Evolutionary conservation across 2,329 filamentous ascomycete species (phyloP).

Genomic region (Thielaviopsis populi): DNA sequence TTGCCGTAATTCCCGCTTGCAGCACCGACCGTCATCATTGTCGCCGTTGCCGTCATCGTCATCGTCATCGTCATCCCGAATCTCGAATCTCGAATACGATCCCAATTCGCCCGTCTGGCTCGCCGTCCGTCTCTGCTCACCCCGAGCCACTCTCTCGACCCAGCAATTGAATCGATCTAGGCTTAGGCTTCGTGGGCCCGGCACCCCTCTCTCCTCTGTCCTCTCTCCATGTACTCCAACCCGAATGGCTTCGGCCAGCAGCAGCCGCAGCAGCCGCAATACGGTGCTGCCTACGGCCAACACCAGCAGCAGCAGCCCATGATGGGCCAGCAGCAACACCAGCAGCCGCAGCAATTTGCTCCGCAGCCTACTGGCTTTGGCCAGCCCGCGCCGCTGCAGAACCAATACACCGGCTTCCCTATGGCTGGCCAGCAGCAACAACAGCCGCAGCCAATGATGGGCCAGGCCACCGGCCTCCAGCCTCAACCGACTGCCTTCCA

Average conservation of each 20-base stretch:
- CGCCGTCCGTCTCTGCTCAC: not conserved
- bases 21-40: not conserved
- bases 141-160: not conserved
- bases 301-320: slow-evolving; percentile 14
- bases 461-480: slow-evolving; percentile 28
- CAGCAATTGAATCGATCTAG: not conserved
- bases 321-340: slow-evolving; percentile 25
- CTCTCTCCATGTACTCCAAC: slow-evolving; percentile 62
- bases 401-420: slow-evolving; percentile 47
- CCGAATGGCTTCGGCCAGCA: slow-evolving; percentile 59
- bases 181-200: not conserved
- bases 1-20: slow-evolving; percentile 2
- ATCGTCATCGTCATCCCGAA: not conserved
- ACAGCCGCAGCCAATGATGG: slow-evolving; percentile 45
- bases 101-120: not conserved
- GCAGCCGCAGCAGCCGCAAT: slow-evolving; percentile 34
- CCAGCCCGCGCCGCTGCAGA: slow-evolving; percentile 32
- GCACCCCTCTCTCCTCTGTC: slow-evolving; percentile 18
- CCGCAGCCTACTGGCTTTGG: slow-evolving; percentile 47
- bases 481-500: slow-evolving; percentile 14
- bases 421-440: slow-evolving; percentile 35
- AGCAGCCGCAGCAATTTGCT: slow-evolving; percentile 38
- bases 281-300: slow-evolving; percentile 35
- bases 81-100: not conserved
- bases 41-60: not conserved